A percentile compares a stretch with the other conserved stretches of the same genome.
phyloP scores from a whole-genome alignment of 2,329 filamentous ascomycete species.

The Penicillium sp. region DNA sequence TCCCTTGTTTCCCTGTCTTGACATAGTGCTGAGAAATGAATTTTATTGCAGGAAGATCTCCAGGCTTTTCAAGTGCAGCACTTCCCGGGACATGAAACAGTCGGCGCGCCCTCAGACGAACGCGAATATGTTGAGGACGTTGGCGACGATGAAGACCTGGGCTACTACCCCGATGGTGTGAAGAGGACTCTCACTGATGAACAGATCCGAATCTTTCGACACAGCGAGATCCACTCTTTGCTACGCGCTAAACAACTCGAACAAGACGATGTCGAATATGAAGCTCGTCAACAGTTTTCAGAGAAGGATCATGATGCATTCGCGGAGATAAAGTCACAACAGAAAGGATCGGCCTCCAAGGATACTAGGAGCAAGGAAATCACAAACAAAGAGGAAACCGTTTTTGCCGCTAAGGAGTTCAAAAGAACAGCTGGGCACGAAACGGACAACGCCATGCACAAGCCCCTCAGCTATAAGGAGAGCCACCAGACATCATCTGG shows the following conservation, averaged over 20 bases:
- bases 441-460: slow-evolving; percentile 23
- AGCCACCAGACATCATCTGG: neutral
- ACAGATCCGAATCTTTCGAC: slow-evolving; percentile 85
- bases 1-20: neutral
- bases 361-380: neutral
- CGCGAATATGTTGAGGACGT: neutral
- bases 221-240: slow-evolving; percentile 78
- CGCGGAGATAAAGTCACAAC: neutral
- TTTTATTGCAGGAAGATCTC: slow-evolving; percentile 56
- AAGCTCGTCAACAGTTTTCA: neutral
- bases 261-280: slow-evolving; percentile 29
- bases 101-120: neutral
- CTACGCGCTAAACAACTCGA: slow-evolving; percentile 52
- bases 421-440: neutral
- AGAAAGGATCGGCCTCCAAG: neutral
- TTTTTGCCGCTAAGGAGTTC: neutral
- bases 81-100: slow-evolving; percentile 43
- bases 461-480: slow-evolving; percentile 51
- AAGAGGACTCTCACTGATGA: slow-evolving; percentile 90
- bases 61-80: slow-evolving; percentile 60
- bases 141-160: slow-evolving; percentile 61
- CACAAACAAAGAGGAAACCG: neutral
- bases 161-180: slow-evolving; percentile 81
- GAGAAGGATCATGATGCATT: neutral
- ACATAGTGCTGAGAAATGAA: neutral